Percentiles rank a stretch among this genome's conserved stretches.
phyloP scores from a whole-genome alignment of 73 alveolate genomes.

The Paramecium octaurelia region DNA sequence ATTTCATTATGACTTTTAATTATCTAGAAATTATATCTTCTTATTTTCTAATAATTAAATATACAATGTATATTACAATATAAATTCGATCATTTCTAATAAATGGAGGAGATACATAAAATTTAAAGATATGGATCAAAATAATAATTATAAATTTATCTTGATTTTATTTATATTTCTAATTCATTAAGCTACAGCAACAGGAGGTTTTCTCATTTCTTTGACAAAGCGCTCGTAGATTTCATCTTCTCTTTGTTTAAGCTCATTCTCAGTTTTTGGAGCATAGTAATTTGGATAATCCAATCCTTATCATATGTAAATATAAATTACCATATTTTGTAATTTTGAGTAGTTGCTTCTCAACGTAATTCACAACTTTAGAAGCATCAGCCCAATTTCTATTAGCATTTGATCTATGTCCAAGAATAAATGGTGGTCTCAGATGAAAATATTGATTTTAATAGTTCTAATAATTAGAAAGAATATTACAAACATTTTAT shows the following conservation, averaged over 20 bases:
- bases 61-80: neutral
- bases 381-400: constrained; percentile 44
- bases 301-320: neutral
- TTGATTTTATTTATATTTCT: neutral
- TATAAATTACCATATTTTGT: constrained; percentile 29
- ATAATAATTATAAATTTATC: neutral
- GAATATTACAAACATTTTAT: neutral
- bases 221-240: neutral
- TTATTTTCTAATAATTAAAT: neutral
- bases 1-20: neutral
- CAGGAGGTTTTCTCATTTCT: constrained; percentile 50
- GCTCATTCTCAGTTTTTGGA: neutral
- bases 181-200: neutral
- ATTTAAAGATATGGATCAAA: neutral
- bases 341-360: neutral
- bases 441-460: neutral
- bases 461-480: neutral
- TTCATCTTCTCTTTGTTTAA: constrained; percentile 25
- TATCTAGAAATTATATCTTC: neutral
- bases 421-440: neutral
- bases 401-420: constrained; percentile 36
- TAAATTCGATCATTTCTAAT: neutral
- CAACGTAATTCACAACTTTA: constrained; percentile 13
- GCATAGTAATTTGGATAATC: constrained; percentile 28
- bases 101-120: neutral